Conservation (phyloP, 768 basidiomycete genomes). For the Galerina marginata region DNA sequence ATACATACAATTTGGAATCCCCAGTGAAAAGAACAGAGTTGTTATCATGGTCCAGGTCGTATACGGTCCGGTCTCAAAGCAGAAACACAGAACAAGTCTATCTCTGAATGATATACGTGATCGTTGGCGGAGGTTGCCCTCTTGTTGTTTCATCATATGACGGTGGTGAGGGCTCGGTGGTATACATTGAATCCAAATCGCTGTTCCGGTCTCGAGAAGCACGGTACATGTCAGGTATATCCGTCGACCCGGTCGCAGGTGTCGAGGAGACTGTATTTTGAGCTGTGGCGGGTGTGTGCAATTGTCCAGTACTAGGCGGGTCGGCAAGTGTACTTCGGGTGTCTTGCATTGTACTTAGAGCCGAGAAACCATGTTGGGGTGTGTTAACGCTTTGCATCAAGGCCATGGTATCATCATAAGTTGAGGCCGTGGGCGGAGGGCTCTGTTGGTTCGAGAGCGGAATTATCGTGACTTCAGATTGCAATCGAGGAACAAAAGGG, state of each 20-base stretch:
- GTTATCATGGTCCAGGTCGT: no score
- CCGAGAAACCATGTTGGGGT: not conserved
- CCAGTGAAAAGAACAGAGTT: no score
- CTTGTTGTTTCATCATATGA: slow-evolving; percentile 20
- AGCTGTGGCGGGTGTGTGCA: not conserved
- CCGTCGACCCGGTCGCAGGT: no score
- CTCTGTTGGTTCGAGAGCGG: not conserved
- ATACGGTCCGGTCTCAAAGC: no score
- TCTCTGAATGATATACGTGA: not conserved
- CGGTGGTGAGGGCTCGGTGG: slow-evolving; percentile 8
- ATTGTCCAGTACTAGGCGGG: not conserved
- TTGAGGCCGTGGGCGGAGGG: not conserved
- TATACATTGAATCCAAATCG: not conserved
- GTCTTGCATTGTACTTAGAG: not conserved
- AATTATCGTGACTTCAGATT: not conserved
- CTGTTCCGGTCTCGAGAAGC: not conserved
- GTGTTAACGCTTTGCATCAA: not conserved
- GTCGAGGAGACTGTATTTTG: no score
- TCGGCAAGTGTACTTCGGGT: not conserved
- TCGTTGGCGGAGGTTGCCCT: slow-evolving; percentile 1
- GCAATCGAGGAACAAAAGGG: slow-evolving; percentile 1
- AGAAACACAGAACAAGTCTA: not conserved
- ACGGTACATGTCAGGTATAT: no score
- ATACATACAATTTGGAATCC: no score
- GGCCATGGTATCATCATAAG: not conserved